Evolutionary conservation across 1,284 basidiomycete genomes (phyloP), one percentile per base, ranked within the genome.

Genomic region (Sporisorium graminicola): DNA sequence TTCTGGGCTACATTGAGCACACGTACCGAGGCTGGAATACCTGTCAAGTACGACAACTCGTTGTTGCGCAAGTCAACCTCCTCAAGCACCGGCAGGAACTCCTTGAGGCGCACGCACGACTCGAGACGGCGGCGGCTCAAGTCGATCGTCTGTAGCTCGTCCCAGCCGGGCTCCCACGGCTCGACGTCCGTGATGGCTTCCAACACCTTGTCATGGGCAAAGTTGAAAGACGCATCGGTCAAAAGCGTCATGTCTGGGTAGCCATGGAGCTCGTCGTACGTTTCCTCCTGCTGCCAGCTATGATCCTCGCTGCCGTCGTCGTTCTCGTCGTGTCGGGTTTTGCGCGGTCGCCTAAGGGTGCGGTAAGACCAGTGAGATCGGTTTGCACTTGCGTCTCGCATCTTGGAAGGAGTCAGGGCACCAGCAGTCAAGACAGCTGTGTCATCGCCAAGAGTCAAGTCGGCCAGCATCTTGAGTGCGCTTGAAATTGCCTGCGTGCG

Each of bases 111-210:
- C 35, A 94, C 93, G 24, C 96, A 91, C 80, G 94, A 95, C 81
- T 98, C 95, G 52, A 96, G 87, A 52, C 90, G 90, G 85, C 92
- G 92, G 56, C 88, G 88, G 42, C 91, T 91, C 78, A 99, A 87
- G 84, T 98, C 91, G 76, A 99, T 91, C 16, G 87, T 86, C 61
- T 85, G 88, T 74, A 99, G 87, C 51, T 90, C 88, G 78, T 98
- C 94, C 96, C 96, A 99, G 85, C 94, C 90, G 18, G 95, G 94
- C 84, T 95, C 93, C 87, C 94, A 98, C 1, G 95, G 94, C 84
- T 95, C 92, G 14, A 95, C 91, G 82, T 98, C 95, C 46, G 95
- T 98, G 82, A 99, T 94, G 72, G 94, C 90, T 86, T 94, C 90
- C 2, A 99, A 92, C 3, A 99, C 90, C 50, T 91, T 90, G 86